Conservation (phyloP, 2,329 filamentous ascomycete species). For the Fusarium odoratissimum region DNA sequence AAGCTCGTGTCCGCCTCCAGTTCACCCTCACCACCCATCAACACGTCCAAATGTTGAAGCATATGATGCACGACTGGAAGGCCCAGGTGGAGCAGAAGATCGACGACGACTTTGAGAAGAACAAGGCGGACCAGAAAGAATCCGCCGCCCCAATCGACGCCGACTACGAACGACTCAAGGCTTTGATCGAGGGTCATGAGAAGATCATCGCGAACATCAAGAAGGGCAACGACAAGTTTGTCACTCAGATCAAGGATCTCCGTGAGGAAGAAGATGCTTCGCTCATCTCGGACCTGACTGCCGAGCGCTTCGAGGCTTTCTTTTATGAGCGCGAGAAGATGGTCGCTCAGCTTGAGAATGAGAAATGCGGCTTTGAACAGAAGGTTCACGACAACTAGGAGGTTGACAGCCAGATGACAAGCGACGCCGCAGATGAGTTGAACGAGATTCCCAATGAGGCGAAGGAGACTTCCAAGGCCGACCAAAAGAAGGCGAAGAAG, state of each 20-base stretch:
- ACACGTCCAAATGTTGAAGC: not conserved
- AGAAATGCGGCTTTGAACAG: not conserved
- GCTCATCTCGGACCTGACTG: not conserved
- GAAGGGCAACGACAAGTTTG: not conserved
- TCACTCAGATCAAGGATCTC: rapidly evolving
- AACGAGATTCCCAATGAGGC: not conserved
- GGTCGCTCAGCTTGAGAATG: not conserved
- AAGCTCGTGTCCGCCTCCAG: not conserved
- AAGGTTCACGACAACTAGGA: not conserved
- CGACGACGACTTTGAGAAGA: rapidly evolving
- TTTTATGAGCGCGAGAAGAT: not conserved
- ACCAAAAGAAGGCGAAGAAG: not conserved
- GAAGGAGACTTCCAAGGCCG: rapidly evolving
- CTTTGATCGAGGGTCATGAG: not conserved
- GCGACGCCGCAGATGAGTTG: rapidly evolving
- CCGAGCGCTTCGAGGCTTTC: not conserved
- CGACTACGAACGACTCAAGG: not conserved
- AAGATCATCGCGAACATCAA: not conserved
- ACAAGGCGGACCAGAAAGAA: not conserved
- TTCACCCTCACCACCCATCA: not conserved
- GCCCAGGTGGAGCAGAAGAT: not conserved
- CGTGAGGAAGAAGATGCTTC: not conserved
- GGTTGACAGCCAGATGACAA: not conserved
- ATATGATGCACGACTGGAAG: not conserved
- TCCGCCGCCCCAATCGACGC: rapidly evolving